These are phyloP conservation scores for Gentiana dahurica DNA, from an alignment of 257 asterid genomes.

Conservation along the genomic window DNA sequence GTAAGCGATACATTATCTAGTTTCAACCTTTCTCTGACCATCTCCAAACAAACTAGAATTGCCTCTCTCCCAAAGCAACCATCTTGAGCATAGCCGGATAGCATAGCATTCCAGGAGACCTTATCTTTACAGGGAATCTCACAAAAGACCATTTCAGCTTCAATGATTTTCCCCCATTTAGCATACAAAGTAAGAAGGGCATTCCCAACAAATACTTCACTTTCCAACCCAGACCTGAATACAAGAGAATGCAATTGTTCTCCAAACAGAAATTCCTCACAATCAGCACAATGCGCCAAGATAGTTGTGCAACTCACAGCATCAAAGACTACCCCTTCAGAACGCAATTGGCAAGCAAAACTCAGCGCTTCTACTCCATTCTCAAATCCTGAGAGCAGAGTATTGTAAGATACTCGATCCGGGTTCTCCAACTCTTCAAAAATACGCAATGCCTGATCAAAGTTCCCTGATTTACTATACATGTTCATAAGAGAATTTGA, in stretches of 20 bases:
- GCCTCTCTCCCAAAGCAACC: constrained; percentile 54
- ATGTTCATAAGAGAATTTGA: constrained; percentile 81
- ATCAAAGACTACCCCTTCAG: constrained; percentile 49
- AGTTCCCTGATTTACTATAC: constrained; percentile 51
- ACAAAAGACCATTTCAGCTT: constrained; percentile 49
- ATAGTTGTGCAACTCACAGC: constrained; percentile 54
- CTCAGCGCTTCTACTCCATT: constrained; percentile 37
- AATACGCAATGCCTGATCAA: constrained; percentile 33
- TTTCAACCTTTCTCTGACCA: constrained; percentile 42
- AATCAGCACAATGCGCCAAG: constrained; percentile 54
- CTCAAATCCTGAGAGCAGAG: constrained; percentile 63
- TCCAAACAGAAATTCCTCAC: constrained; percentile 48
- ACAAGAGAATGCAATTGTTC: constrained; percentile 49
- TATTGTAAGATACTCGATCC: constrained; percentile 77
- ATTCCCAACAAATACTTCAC: constrained; percentile 57
- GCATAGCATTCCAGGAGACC: constrained; percentile 89
- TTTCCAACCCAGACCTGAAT: constrained; percentile 40
- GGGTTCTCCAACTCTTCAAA: constrained; percentile 40
- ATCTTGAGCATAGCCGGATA: constrained; percentile 76
- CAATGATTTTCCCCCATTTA: constrained; percentile 42
- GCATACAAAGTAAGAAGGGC: constrained; percentile 71
- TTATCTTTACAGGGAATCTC: constrained; percentile 54
- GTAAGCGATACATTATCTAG: constrained; percentile 72
- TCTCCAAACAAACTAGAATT: constrained; percentile 37
- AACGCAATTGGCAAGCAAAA: constrained; percentile 54